Evolutionary conservation across 2,329 filamentous ascomycete genomes (phyloP), one percentile per base, ranked within the genome.

Genomic region (Hymenoscyphus fraxineus): DNA sequence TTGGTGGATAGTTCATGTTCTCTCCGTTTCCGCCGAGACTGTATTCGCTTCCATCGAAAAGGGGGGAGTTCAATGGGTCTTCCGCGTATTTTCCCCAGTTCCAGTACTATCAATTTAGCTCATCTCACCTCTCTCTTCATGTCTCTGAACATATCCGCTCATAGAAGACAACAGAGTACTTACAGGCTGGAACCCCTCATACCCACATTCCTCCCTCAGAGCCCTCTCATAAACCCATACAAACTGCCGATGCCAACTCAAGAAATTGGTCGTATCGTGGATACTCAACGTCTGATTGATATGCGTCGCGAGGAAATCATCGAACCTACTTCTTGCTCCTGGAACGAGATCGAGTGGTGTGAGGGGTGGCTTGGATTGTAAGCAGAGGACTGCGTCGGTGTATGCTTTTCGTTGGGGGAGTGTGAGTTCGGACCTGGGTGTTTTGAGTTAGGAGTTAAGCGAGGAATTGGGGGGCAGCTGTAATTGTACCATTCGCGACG

Each of bases 31-130:
- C 81, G 27, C 78, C 78, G 76, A 84, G 73, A 62, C 77, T 80
- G 55, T 78, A 80, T 32, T 78, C 78, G 68, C 79, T 81, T 40
- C 84, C 84, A 68, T 84, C 82, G 68, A 87, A 85, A 57, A 85
- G 71, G 13, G 83, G 81, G 0, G 81, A 83, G 56, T 78, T 77
- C 65, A 72, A 68, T 1, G 78, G 76, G 65, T 83, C 78, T 2
- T 38, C 32, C 1, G 80, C 77, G 72, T 80, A 81, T 58, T 77
- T 76, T 2, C 78, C 77, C 81, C 82, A 86, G 72, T 85, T 80
- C 76, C 70, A 68, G 44, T 71, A 68, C 54, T 77, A 31, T 44
- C 7, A 12, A 19, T 57, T 44, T 35, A 35, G 16, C 47, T 4
- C 15, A n/a, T n/a, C n/a, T n/a, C n/a, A n/a, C n/a, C n/a, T n/a